Conservation (phyloP, 805 yeast genomes). For the Hanseniaspora vineae region DNA sequence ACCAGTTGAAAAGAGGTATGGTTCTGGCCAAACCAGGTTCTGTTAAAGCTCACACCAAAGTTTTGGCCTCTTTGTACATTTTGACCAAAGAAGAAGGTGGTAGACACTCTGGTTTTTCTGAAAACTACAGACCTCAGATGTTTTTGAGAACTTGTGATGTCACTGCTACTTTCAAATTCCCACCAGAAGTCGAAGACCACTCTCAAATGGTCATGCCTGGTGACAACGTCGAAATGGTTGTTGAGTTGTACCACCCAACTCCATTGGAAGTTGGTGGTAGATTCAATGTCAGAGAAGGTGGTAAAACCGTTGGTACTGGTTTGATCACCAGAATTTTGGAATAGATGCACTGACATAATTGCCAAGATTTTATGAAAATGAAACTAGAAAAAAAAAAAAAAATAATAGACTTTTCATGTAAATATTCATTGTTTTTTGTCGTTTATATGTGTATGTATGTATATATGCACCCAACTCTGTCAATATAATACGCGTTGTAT, state of each 20-base stretch:
- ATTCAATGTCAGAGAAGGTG: conserved; percentile 99
- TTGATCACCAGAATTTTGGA: conserved; percentile 84
- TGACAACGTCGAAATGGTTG: conserved; percentile 94
- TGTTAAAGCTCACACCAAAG: conserved; percentile 83
- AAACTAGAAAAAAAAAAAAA: not conserved
- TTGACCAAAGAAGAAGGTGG: conserved; percentile 98
- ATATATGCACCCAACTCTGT: too few relatives aligned
- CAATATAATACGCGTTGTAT: too few relatives aligned
- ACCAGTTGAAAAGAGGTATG: conserved; percentile 95
- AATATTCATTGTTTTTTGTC: not conserved
- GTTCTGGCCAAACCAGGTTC: conserved; percentile 87
- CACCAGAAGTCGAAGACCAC: conserved; percentile 68
- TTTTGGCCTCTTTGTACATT: conserved; percentile 86
- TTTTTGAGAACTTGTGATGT: conserved; percentile 95
- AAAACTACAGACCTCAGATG: conserved; percentile 96
- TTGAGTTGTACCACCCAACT: conserved; percentile 79
- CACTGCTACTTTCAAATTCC: conserved; percentile 82
- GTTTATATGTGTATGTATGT: not conserved
- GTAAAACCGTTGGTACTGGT: conserved; percentile 98
- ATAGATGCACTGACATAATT: conserved; percentile 9
- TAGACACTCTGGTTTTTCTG: conserved; percentile 94
- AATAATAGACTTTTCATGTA: not conserved
- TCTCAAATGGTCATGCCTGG: conserved; percentile 93
- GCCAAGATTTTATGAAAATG: not conserved
- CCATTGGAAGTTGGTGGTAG: conserved; percentile 95